Conservation (phyloP, 2,329 filamentous ascomycete genomes). For the Colletotrichum tofieldiae region DNA sequence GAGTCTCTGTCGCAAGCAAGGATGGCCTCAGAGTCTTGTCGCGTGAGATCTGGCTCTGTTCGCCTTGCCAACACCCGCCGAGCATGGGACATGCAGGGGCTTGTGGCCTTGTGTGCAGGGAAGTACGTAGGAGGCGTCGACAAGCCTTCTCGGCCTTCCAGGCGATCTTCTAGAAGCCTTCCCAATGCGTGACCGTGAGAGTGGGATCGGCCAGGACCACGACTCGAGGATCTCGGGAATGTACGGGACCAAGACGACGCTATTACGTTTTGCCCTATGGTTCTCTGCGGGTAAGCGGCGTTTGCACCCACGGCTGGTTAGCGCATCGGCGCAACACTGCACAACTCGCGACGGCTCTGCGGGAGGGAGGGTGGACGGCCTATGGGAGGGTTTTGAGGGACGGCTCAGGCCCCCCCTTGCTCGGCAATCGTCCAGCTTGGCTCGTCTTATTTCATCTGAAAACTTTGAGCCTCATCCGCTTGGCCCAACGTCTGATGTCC, state of each 20-base stretch:
- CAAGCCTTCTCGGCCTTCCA: conserved; percentile 20
- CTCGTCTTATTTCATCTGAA: conserved; percentile 10
- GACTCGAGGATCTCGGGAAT: conserved; percentile 38
- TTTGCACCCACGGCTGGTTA: conserved; percentile 23
- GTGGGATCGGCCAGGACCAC: conserved; percentile 23
- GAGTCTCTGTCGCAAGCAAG: conserved; percentile 3
- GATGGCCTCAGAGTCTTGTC: conserved; percentile 16
- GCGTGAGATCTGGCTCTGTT: conserved; percentile 30
- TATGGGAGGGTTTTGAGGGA: conserved; percentile 17
- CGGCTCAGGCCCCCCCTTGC: conserved; percentile 31
- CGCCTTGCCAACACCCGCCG: conserved; percentile 26
- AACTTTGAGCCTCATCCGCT: conserved; percentile 38
- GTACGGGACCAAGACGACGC: conserved; percentile 27
- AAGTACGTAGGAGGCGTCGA: conserved; percentile 33
- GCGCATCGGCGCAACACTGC: conserved; percentile 19
- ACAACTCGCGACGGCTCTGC: neutral
- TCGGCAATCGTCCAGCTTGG: conserved; percentile 37
- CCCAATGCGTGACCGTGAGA: conserved; percentile 22
- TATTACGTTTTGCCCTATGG: conserved; percentile 37
- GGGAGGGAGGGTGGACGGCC: neutral
- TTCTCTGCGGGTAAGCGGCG: conserved; percentile 22
- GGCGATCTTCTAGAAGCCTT: conserved; percentile 43
- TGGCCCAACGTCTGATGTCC: conserved; percentile 37
- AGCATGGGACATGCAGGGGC: conserved; percentile 16
- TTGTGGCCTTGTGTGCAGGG: neutral